These are phyloP conservation scores for Podospora australis DNA, from an alignment of 495 filamentous ascomycete genomes.

Conservation along the genomic window DNA sequence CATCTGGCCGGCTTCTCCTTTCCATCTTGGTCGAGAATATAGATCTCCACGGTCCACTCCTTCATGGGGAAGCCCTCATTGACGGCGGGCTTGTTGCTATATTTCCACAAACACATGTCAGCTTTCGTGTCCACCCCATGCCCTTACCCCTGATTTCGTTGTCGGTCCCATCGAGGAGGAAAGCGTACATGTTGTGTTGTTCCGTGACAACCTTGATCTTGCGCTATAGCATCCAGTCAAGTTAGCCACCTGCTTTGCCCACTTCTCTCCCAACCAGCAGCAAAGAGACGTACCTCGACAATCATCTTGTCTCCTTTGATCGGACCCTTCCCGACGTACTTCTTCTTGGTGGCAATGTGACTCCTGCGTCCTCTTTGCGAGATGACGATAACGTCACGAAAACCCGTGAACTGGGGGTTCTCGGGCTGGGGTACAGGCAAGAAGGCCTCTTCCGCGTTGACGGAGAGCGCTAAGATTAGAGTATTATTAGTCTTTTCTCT, in stretches of 20 bases:
- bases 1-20: slow-evolving; percentile 68
- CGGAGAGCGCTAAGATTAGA: no score
- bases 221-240: slow-evolving; percentile 44
- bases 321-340: no score
- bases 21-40: slow-evolving; percentile 53
- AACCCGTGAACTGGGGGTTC: no score
- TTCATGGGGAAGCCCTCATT: slow-evolving; percentile 90
- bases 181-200: slow-evolving; percentile 76
- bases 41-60: slow-evolving; percentile 60
- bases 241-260: slow-evolving; percentile 4
- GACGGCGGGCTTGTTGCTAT: slow-evolving; percentile 61
- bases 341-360: neutral
- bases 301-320: slow-evolving; percentile 32
- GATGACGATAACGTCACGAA: no score
- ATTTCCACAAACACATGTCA: slow-evolving; percentile 8
- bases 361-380: no score
- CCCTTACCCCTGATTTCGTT: neutral
- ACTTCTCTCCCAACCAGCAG: neutral
- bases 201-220: slow-evolving; percentile 87
- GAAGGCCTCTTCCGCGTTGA: no score
- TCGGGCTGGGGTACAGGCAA: no score
- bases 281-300: slow-evolving; percentile 20
- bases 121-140: no score
- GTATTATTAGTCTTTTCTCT: no score
- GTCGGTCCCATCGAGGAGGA: slow-evolving; percentile 7